Conservation (phyloP, 179 eudicot species). For the Patellifolia procumbens region DNA sequence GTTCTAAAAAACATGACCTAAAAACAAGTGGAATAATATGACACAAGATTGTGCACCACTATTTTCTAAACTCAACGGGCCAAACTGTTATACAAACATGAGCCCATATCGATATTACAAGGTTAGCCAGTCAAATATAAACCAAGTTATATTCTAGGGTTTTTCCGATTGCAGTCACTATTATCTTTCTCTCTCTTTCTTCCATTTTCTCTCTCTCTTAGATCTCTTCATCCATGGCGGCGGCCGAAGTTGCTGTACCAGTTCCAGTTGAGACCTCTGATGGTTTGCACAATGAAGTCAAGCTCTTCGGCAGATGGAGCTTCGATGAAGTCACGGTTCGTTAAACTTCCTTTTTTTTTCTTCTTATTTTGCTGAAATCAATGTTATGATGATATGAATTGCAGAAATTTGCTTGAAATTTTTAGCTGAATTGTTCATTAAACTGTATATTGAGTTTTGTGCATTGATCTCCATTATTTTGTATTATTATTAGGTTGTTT, state of each 20-base stretch:
- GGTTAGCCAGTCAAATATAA: no score
- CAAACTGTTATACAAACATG: no score
- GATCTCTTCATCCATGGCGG: conserved; percentile 4
- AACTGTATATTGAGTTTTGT: no score
- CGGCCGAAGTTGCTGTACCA: not conserved
- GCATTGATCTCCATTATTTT: no score
- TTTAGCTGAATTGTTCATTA: no score
- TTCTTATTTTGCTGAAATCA: not conserved
- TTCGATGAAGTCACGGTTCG: conserved; percentile 8
- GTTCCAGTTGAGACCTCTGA: not conserved
- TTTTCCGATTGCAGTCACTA: not conserved
- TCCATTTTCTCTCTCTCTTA: not conserved
- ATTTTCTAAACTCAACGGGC: no score
- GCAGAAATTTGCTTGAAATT: no score
- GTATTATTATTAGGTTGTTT: no score
- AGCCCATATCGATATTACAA: no score
- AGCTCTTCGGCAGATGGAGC: conserved; percentile 13
- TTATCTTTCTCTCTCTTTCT: not conserved
- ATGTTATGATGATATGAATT: not conserved
- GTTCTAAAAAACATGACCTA: no score
- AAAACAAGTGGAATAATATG: no score
- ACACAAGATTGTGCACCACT: no score
- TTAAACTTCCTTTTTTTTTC: not conserved
- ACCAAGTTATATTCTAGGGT: not conserved
- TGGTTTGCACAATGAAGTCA: conserved; percentile 4